These are phyloP conservation scores for Flaveria ramosissima DNA, from an alignment of 129 eudicot species.

Conservation along the genomic window DNA sequence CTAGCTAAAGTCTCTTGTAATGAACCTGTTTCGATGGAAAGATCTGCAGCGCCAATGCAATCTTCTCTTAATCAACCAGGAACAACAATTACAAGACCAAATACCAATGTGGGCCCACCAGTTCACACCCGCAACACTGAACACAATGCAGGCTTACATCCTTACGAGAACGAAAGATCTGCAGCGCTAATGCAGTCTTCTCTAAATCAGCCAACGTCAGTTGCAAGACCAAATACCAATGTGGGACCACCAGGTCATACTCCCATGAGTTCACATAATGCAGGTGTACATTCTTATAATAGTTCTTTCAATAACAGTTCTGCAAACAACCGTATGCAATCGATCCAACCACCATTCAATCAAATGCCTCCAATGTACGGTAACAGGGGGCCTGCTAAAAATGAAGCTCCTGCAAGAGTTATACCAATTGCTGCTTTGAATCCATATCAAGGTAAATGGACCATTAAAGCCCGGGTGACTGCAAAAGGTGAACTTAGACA, in stretches of 20 bases:
- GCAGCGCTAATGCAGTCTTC: constrained; percentile 42
- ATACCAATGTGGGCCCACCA: constrained; percentile 30
- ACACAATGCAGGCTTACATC: constrained; percentile 32
- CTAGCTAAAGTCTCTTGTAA: constrained; percentile 23
- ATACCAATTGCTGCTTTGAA: constrained; percentile 83
- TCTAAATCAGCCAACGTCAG: constrained; percentile 35
- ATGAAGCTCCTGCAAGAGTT: constrained; percentile 77
- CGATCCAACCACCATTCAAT: constrained; percentile 50
- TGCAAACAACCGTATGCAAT: constrained; percentile 40
- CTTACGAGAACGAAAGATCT: constrained; percentile 43
- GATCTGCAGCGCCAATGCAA: constrained; percentile 43
- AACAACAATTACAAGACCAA: constrained; percentile 30
- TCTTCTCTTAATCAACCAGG: constrained; percentile 46
- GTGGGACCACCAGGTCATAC: constrained; percentile 35
- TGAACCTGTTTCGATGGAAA: constrained; percentile 36
- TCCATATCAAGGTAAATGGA: constrained; percentile 93
- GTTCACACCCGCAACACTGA: constrained; percentile 40
- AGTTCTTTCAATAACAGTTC: constrained; percentile 38
- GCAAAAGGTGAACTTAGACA: constrained; percentile 70
- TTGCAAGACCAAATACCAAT: constrained; percentile 35
- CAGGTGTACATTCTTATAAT: constrained; percentile 45
- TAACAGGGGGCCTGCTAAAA: constrained; percentile 80
- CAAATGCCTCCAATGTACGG: constrained; percentile 65
- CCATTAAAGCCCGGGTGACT: constrained; percentile 90
- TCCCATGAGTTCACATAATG: constrained; percentile 35